phyloP scores from a whole-genome alignment of 2,329 filamentous ascomycete genomes.

The Curvularia eragrostidis region DNA sequence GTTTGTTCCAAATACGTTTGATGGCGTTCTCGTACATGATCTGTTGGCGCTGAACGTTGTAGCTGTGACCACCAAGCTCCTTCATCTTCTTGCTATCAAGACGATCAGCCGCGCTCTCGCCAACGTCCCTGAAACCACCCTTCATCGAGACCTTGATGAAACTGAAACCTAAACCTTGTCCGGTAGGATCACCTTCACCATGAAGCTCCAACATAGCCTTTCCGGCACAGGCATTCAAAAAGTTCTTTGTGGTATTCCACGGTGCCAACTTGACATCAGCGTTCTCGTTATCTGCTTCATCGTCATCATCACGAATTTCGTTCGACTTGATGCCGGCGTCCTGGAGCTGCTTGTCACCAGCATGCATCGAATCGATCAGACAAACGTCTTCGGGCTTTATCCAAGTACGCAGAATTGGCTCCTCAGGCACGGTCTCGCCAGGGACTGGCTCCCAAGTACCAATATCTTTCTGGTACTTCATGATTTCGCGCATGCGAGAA shows the following conservation, averaged over 20 bases:
- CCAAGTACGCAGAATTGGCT: conserved; percentile 80
- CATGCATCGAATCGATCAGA: conserved; percentile 93
- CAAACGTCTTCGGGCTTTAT: conserved; percentile 97
- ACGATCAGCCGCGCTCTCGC: conserved; percentile 86
- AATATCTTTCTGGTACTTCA: conserved; percentile 85
- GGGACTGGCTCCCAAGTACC: conserved; percentile 80
- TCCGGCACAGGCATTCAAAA: conserved; percentile 88
- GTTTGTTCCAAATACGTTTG: conserved; percentile 87
- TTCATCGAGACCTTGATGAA: conserved; percentile 99
- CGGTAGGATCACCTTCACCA: conserved; percentile 92
- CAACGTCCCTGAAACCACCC: conserved; percentile 89
- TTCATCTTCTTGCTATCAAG: conserved; percentile 77
- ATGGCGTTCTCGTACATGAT: conserved; percentile 91
- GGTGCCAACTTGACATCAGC: conserved; percentile 89
- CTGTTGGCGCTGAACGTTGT: conserved; percentile 96
- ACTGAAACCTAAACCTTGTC: conserved; percentile 90
- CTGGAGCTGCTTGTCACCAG: conserved; percentile 86
- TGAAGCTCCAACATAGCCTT: conserved; percentile 98
- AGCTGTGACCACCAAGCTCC: conserved; percentile 84
- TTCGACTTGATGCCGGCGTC: conserved; percentile 84
- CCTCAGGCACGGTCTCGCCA: conserved; percentile 78
- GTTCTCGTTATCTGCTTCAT: conserved; percentile 71
- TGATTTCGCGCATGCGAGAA: conserved; percentile 96
- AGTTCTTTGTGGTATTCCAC: conserved; percentile 97
- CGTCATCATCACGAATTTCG: conserved; percentile 68